Conservation (phyloP, 441 rosid species). For the Populus hybrid region DNA sequence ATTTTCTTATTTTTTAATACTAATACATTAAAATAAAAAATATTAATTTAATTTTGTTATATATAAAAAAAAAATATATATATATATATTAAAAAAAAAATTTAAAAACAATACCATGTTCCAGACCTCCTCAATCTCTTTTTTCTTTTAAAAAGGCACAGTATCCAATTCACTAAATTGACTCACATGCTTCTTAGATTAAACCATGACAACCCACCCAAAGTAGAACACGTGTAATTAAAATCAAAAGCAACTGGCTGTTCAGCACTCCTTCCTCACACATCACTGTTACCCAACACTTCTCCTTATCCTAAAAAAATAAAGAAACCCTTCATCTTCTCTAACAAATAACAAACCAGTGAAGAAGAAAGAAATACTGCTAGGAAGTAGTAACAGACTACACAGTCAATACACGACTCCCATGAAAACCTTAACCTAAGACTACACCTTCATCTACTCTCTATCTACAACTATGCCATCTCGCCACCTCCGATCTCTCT, state of each 20-base stretch:
- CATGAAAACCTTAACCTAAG: slow-evolving; percentile 10
- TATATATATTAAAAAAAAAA: no score
- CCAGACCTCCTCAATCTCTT: neutral
- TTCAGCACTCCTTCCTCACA: neutral
- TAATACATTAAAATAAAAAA: no score
- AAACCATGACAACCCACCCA: neutral
- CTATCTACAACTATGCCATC: slow-evolving; percentile 52
- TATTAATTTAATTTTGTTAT: no score
- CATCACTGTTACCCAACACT: neutral
- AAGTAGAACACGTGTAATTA: neutral
- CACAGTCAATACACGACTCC: slow-evolving; percentile 6
- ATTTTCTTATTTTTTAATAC: no score
- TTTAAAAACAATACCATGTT: no score
- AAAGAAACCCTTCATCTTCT: neutral
- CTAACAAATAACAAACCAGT: neutral
- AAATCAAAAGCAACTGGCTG: neutral
- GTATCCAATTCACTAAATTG: neutral
- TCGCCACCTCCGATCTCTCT: slow-evolving; percentile 25
- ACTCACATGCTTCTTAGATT: neutral
- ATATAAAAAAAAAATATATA: no score
- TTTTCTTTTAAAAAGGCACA: neutral
- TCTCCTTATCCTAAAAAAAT: slow-evolving; percentile 2
- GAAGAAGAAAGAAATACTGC: neutral
- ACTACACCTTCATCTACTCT: slow-evolving; percentile 6
- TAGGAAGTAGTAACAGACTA: neutral